Conservation (phyloP, 2,329 filamentous ascomycete genomes). For the Aspergillus calidoustus region DNA sequence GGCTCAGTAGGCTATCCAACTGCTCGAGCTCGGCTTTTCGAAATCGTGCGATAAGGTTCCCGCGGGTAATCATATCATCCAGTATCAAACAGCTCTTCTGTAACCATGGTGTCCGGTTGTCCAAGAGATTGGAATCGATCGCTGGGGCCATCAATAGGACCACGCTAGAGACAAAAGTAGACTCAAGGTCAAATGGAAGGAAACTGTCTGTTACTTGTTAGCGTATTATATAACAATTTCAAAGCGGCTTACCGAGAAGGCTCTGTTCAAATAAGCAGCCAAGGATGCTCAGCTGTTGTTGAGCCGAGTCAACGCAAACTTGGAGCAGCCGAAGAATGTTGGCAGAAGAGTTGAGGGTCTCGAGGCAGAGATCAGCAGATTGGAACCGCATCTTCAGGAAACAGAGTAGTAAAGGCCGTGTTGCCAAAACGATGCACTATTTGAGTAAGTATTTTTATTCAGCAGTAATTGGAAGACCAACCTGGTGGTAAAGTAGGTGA, state of each 20-base stretch:
- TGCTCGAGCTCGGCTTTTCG: slow-evolving; percentile 53
- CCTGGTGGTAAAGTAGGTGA: slow-evolving; percentile 48
- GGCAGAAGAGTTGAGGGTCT: slow-evolving; percentile 40
- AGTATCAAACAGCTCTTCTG: slow-evolving; percentile 51
- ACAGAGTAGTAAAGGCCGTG: slow-evolving; percentile 49
- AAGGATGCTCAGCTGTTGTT: slow-evolving; percentile 51
- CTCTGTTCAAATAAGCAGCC: slow-evolving; percentile 51
- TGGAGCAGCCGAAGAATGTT: slow-evolving; percentile 46
- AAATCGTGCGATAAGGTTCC: slow-evolving; percentile 53
- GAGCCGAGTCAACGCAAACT: slow-evolving; percentile 51
- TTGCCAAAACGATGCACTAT: slow-evolving; percentile 49
- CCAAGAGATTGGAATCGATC: slow-evolving; percentile 42
- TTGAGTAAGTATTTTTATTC: background rate
- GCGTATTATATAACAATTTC: background rate
- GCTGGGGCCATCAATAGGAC: slow-evolving; percentile 46
- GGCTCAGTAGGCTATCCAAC: slow-evolving; percentile 39
- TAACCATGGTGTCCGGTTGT: slow-evolving; percentile 43
- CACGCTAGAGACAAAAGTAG: slow-evolving; percentile 51
- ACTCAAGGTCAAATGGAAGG: slow-evolving; percentile 54
- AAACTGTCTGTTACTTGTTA: slow-evolving; percentile 48
- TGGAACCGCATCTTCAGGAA: slow-evolving; percentile 46
- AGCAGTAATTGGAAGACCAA: slow-evolving; percentile 21
- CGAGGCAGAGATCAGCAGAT: slow-evolving; percentile 31
- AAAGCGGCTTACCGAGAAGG: slow-evolving; percentile 48
- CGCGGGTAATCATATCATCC: slow-evolving; percentile 53